phyloP scores from a whole-genome alignment of 23 red algal species.

The Gracilaria domingensis region DNA sequence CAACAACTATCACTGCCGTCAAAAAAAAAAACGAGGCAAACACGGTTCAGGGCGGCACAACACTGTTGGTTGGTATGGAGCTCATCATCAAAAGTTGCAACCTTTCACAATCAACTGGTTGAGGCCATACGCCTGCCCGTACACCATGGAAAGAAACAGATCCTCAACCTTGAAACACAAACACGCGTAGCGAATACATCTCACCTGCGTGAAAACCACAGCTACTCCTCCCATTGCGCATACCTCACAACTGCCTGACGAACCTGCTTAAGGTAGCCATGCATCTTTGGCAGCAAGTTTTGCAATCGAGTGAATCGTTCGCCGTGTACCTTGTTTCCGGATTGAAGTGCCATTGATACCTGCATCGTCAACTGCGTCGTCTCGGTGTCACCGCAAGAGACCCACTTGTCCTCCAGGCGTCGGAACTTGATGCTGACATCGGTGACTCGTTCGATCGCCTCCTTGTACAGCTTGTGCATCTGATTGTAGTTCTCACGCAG shows the following conservation, averaged over 20 bases:
- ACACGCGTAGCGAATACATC: background rate
- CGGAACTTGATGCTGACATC: background rate
- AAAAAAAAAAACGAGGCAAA: slow-evolving; percentile 5
- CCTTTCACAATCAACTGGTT: background rate
- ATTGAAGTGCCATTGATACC: background rate
- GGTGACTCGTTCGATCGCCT: background rate
- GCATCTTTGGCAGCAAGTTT: slow-evolving; percentile 3
- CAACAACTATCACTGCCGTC: background rate
- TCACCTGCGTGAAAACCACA: background rate
- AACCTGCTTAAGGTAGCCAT: background rate
- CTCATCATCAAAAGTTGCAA: background rate
- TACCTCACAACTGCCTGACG: background rate
- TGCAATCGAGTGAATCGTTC: background rate
- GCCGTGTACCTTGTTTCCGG: background rate
- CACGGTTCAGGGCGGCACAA: background rate
- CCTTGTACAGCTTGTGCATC: background rate
- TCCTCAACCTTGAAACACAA: background rate
- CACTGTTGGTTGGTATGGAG: background rate
- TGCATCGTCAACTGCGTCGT: background rate
- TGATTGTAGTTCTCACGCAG: background rate
- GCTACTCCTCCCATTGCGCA: background rate
- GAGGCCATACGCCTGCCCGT: background rate
- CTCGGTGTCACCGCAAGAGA: background rate
- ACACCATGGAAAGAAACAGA: background rate
- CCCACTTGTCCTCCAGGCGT: background rate